Conservation (phyloP, 164 flowering plant genomes). For the Stephania japonica region DNA sequence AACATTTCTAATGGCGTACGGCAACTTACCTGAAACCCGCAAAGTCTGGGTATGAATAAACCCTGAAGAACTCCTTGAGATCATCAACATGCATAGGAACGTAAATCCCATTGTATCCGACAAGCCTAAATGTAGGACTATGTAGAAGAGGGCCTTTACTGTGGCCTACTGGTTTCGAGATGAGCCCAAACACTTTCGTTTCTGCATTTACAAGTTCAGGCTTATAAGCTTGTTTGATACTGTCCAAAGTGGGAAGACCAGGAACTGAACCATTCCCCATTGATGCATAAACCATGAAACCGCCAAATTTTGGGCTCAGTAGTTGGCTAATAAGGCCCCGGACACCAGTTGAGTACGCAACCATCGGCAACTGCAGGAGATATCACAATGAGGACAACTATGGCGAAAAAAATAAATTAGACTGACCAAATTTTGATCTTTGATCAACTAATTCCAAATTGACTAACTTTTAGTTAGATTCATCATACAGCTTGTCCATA, state of each 20-base stretch:
- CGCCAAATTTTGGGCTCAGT: constrained; percentile 46
- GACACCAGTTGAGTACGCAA: constrained; percentile 41
- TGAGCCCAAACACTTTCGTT: constrained; percentile 46
- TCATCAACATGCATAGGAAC: constrained; percentile 51
- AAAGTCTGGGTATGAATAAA: constrained; percentile 34
- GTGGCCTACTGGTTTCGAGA: constrained; percentile 52
- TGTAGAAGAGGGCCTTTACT: constrained; percentile 54
- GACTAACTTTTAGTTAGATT: neutral
- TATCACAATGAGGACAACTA: neutral
- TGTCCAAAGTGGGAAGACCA: constrained; percentile 40
- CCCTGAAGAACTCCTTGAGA: constrained; percentile 35
- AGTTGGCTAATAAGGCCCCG: constrained; percentile 50
- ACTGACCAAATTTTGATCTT: neutral
- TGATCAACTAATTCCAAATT: neutral
- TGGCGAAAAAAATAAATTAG: too few relatives aligned
- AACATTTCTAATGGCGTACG: too few relatives aligned
- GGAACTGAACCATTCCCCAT: constrained; percentile 29
- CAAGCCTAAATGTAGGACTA: constrained; percentile 44
- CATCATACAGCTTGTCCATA: neutral
- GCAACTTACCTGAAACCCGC: constrained; percentile 28
- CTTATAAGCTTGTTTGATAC: constrained; percentile 35
- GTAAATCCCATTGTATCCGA: constrained; percentile 40
- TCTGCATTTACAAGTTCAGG: constrained; percentile 27
- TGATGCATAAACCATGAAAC: constrained; percentile 38
- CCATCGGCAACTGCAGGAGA: constrained; percentile 41